Evolutionary conservation across 805 yeast genomes (phyloP).

Genomic region (Cyberlindnera maritima): DNA sequence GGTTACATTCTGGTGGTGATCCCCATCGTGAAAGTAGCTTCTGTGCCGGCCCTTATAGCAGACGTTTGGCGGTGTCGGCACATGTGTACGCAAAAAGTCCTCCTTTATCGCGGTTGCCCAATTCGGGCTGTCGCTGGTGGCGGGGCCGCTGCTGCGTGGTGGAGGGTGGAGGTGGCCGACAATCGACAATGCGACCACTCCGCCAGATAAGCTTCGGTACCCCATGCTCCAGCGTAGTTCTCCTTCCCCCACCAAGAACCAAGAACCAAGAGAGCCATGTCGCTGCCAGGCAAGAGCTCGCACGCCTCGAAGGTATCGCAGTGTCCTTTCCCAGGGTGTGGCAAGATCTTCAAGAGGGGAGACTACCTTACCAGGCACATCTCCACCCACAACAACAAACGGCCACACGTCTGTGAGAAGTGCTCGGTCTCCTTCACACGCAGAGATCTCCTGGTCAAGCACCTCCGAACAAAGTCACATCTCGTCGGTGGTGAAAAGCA

Average conservation of each 20-base stretch:
- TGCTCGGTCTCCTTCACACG: slow-evolving; percentile 31
- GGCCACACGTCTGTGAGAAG: slow-evolving; percentile 28
- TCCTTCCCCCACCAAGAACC: neutral
- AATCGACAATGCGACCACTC: no score
- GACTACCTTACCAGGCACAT: slow-evolving; percentile 34
- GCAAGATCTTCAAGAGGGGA: slow-evolving; percentile 33
- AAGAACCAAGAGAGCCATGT: neutral
- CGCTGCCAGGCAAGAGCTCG: neutral
- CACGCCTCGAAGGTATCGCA: neutral
- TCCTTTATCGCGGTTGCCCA: neutral
- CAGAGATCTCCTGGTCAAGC: slow-evolving; percentile 31
- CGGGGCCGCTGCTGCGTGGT: neutral
- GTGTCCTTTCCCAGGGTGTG: slow-evolving; percentile 17
- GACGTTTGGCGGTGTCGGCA: no score
- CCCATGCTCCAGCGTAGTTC: no score
- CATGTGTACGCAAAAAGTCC: no score
- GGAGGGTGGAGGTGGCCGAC: neutral
- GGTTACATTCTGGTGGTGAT: no score
- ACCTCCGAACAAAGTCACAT: slow-evolving; percentile 25
- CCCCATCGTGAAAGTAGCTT: no score
- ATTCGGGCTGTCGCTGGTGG: neutral
- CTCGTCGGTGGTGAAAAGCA: neutral
- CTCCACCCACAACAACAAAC: slow-evolving; percentile 28
- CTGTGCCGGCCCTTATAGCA: neutral
- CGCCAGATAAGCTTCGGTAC: neutral